Percentiles rank a stretch among this genome's conserved stretches.
Evolutionary conservation across 225 moss, liverwort and hornwort genomes (phyloP).

Genomic region (Sphagnum contortum): DNA sequence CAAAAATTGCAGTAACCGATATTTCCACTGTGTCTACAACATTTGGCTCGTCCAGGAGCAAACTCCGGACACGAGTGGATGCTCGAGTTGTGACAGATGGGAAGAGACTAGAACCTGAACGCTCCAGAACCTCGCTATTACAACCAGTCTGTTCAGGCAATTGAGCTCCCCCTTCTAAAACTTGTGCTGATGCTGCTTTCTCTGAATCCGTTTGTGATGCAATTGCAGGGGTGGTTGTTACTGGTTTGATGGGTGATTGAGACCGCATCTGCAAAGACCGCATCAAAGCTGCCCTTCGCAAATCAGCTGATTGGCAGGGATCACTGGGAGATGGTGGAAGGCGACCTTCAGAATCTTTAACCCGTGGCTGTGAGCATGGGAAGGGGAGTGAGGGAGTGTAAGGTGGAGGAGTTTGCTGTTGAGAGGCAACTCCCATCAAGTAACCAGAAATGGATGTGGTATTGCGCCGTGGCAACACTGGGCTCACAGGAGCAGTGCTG

Average conservation of each 20-base stretch:
- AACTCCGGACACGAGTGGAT: constrained; percentile 43
- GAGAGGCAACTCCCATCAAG: constrained; percentile 29
- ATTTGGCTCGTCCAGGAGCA: constrained; percentile 50
- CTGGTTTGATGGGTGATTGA: constrained; percentile 61
- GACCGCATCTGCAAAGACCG: constrained; percentile 80
- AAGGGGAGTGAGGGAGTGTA: constrained; percentile 49
- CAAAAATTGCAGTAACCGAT: constrained; percentile 39
- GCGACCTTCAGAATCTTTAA: constrained; percentile 72
- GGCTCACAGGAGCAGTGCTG: constrained; percentile 10
- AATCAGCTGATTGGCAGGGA: constrained; percentile 81
- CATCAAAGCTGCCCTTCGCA: constrained; percentile 71
- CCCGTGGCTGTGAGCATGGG: constrained; percentile 54
- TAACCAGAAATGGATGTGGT: constrained; percentile 11
- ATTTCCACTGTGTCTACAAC: constrained; percentile 47
- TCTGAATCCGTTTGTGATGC: constrained; percentile 42
- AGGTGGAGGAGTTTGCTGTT: constrained; percentile 54
- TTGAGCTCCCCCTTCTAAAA: constrained; percentile 58
- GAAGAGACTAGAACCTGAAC: constrained; percentile 27
- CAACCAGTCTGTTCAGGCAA: constrained; percentile 63
- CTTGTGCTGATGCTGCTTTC: constrained; percentile 36
- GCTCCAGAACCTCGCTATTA: constrained; percentile 51
- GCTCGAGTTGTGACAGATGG: constrained; percentile 37
- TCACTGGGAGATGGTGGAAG: constrained; percentile 90
- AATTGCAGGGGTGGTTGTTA: constrained; percentile 27
- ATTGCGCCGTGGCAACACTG: constrained; percentile 45